Base-by-base conservation (phyloP, 1,284 basidiomycete species). In the Sphaerobolus stellatus region DNA sequence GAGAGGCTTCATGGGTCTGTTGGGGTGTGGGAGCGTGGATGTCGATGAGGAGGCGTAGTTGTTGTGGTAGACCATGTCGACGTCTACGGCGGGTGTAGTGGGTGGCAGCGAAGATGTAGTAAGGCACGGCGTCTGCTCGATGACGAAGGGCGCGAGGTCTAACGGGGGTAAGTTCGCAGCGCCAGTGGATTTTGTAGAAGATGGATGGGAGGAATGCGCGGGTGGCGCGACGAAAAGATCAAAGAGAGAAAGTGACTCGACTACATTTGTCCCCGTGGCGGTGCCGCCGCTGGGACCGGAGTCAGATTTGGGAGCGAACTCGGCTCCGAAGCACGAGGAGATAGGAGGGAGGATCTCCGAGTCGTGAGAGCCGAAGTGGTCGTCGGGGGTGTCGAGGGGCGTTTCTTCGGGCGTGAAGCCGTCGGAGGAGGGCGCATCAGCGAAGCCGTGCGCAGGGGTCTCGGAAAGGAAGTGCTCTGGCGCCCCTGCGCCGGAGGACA, bases 81-180 rank as follows among this genome's bases (percentile, higher is more conserved):
- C 27, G 49, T 81, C 75, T 34, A 82, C 64, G 29, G 73, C 59
- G 6, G 72, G 78, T 18, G 75, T 16, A 55, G 28, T 36, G 20
- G 18, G 46, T 22, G 33, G 14, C 20, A 36, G 4, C 13, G 33
- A 36, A 53, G 29, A 8, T n/a, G n/a, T n/a, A n/a, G n/a, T n/a
- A n/a, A n/a, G n/a, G n/a, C n/a, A n/a, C n/a, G 24, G 48, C n/a
- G 36, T 38, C 36, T 38, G 4, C n/a, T 16, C n/a, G 36, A 38
- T 38, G n/a, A n/a, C 25, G n/a, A 34, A 48, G 28, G 20, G 11
- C 24, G 6, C 27, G 2, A 20, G 7, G 11, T 53, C 45, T 3
- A 53, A 31, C 2, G 47, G 20, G 3, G 43, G 41, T n/a, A n/a
- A n/a, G n/a, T n/a, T n/a, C n/a, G n/a, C n/a, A n/a, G n/a, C n/a